Evolutionary conservation across 345 rosid species (phyloP), one percentile per base, ranked within the genome.

Genomic region (Aquilaria yunnanensis): DNA sequence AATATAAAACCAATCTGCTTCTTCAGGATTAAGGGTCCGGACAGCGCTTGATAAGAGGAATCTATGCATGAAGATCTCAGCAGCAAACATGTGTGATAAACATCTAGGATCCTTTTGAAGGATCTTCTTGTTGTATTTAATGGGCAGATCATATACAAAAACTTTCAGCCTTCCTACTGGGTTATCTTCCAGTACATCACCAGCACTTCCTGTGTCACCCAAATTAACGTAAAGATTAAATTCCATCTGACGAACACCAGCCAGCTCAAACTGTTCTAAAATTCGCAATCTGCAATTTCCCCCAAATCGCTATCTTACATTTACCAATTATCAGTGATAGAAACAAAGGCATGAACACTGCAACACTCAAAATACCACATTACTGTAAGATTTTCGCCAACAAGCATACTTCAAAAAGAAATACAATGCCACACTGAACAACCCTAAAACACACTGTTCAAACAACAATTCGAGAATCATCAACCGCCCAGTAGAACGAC

Each of bases 101-200:
- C 98, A 93, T 78, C 98, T 80, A 16, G 96, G 88, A n/a, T 93
- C 97, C 67, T 90, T 93, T 63, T 88, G 97, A 9, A 90, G 96
- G 45, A 90, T 65, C 59, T 90, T 93, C 83, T 86, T 93, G 77
- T 88, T 93, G 77, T 93, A 90, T 59, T 88, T 90, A 83, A 89
- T 93, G 12, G 98, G 98, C 16, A 93, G 98, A 65, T 90, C 98
- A 43, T 93, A 90, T 6, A 93, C 78, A 51, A 77, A 90, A 12
- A 90, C 98, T 78, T 90, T 93, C 58, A 93, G 72, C 83, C 73
- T 87, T 57, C 98, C 97, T 14, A 93, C 94, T 13, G 98, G 98
- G 78, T 93, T 67, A 72, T 93, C 98, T 67, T 93, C 98, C 69
- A 93, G 72, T 9, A 90, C 97, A 78, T 93, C 98, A 55, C 97